A percentile compares a stretch with the other conserved stretches of the same genome.
Evolutionary conservation across 768 basidiomycete genomes (phyloP).

Genomic region (Calocera viscosa): DNA sequence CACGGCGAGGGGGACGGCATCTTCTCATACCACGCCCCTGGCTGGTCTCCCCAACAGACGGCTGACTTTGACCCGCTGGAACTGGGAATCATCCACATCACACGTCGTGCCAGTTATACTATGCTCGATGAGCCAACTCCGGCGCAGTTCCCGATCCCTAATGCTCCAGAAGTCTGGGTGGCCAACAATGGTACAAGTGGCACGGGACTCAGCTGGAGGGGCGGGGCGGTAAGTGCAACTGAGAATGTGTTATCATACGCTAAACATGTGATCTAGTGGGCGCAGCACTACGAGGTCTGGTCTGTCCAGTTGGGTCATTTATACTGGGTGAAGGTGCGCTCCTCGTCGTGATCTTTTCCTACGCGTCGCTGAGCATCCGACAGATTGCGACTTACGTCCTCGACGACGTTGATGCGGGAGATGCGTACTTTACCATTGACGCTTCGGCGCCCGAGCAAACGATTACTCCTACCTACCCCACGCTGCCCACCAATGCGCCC

Average conservation of each 20-base stretch:
- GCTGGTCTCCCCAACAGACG: slow-evolving; percentile 1
- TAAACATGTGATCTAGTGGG: neutral
- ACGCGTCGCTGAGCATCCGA: neutral
- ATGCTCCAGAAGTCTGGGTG: neutral
- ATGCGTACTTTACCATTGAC: neutral
- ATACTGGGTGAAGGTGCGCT: neutral
- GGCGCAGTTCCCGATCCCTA: neutral
- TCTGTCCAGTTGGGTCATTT: neutral
- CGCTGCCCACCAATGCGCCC: slow-evolving; percentile 1
- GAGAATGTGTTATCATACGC: neutral
- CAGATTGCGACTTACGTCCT: slow-evolving; percentile 1
- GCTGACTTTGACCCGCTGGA: slow-evolving; percentile 1
- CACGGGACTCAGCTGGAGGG: neutral
- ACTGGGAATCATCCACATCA: neutral
- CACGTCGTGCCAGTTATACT: neutral
- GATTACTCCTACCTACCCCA: neutral
- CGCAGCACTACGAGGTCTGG: slow-evolving; percentile 1
- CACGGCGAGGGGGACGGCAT: slow-evolving; percentile 1
- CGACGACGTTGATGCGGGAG: neutral
- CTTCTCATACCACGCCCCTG: slow-evolving; percentile 1
- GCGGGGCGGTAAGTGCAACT: neutral
- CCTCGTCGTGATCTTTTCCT: neutral
- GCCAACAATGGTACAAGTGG: neutral
- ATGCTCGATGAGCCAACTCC: neutral
- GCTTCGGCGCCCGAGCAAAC: neutral